Conservation (phyloP, 2,329 filamentous ascomycete species). For the Neodidymelliopsis sp. region DNA sequence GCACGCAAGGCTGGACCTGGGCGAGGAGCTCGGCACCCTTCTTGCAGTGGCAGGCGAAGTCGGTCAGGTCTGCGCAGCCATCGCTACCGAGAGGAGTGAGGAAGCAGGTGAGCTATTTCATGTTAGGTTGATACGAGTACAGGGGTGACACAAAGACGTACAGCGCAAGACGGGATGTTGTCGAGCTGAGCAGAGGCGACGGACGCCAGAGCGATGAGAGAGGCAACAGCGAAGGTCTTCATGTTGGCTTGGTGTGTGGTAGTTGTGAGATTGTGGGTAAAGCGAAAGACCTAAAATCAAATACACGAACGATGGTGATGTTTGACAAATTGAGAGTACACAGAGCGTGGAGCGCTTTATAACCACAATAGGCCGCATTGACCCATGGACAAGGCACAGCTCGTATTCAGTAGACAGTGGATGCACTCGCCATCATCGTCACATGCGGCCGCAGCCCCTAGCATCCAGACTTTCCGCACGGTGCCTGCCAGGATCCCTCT, state of each 20-base stretch:
- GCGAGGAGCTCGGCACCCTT: constrained; percentile 52
- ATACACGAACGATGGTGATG: constrained; percentile 1
- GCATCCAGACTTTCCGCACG: constrained; percentile 23
- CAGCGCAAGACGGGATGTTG: constrained; percentile 56
- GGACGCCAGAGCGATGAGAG: constrained; percentile 53
- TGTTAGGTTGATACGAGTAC: constrained; percentile 24
- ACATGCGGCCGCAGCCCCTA: constrained; percentile 29
- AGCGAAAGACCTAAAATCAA: neutral
- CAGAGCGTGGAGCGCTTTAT: constrained; percentile 29
- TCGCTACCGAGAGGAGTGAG: constrained; percentile 51
- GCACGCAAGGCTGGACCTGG: constrained; percentile 56
- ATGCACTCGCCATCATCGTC: constrained; percentile 28
- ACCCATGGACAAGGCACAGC: constrained; percentile 19
- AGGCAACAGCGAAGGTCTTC: constrained; percentile 48
- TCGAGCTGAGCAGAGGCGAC: constrained; percentile 57
- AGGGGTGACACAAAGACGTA: constrained; percentile 37
- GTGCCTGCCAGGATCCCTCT: constrained; percentile 22
- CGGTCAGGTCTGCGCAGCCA: constrained; percentile 55
- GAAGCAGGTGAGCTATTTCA: constrained; percentile 57
- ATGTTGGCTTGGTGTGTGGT: constrained; percentile 37
- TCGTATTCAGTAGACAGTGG: constrained; percentile 20
- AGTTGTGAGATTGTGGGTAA: neutral
- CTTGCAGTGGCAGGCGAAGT: constrained; percentile 57
- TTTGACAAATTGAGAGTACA: neutral
- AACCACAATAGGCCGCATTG: constrained; percentile 18